phyloP scores from a whole-genome alignment of 2,329 filamentous ascomycete genomes.

The Drechslerella dactyloides region DNA sequence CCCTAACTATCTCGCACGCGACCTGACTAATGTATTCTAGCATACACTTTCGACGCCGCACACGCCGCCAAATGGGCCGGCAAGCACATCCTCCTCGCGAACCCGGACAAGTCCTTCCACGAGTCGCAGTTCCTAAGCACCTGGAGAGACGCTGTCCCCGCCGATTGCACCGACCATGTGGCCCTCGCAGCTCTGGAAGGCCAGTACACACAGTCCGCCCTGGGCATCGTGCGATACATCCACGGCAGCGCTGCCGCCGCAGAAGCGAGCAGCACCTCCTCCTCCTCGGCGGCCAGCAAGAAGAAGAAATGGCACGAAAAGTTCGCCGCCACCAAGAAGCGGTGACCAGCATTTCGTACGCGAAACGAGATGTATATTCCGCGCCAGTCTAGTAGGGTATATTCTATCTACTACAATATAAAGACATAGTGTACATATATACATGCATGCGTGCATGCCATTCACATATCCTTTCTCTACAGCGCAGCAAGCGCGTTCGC shows the following conservation, averaged over 20 bases:
- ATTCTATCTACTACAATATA: conserved; percentile 15
- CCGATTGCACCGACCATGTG: conserved; percentile 34
- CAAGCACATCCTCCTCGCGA: conserved; percentile 35
- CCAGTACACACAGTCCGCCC: conserved; percentile 35
- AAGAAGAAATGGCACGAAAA: conserved; percentile 50
- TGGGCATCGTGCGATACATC: conserved; percentile 41
- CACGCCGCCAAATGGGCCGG: conserved; percentile 40
- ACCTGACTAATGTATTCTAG: conserved; percentile 5
- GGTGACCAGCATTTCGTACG: no score
- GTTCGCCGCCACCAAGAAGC: conserved; percentile 44
- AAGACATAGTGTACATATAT: conserved; percentile 19
- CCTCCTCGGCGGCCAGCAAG: conserved; percentile 15
- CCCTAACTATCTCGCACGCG: no score
- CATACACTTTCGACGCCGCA: conserved; percentile 15
- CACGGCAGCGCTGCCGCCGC: conserved; percentile 20
- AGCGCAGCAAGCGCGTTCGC: conserved; percentile 42
- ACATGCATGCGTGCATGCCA: background rate
- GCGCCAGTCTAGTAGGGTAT: conserved; percentile 5
- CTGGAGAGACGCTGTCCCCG: conserved; percentile 25
- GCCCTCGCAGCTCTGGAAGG: conserved; percentile 36
- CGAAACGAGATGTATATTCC: background rate
- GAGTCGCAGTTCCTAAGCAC: conserved; percentile 33
- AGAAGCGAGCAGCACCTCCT: conserved; percentile 8
- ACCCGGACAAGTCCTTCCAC: conserved; percentile 33
- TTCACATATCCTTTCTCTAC: conserved; percentile 2